phyloP scores from a whole-genome alignment of 176 grass and related monocot genomes.

The Alloteropsis semialata region DNA sequence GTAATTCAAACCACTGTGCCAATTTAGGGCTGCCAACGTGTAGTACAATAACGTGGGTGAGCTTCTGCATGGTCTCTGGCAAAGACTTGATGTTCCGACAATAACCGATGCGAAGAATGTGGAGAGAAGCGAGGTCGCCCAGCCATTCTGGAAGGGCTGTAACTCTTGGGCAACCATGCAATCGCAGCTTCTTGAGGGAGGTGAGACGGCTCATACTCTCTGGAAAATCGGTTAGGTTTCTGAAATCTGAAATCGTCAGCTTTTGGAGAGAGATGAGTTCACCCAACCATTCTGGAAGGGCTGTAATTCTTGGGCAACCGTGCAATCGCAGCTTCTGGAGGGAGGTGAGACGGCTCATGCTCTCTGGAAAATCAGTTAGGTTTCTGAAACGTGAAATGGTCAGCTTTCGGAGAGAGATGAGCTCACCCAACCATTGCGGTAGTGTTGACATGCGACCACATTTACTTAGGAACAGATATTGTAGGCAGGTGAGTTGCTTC shows the following conservation, averaged over 20 bases:
- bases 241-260: no score
- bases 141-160: background rate
- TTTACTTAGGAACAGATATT: no score
- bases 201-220: background rate
- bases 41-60: no score
- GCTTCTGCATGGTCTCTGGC: background rate
- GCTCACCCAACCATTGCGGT: no score
- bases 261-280: no score
- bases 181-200: rapidly evolving
- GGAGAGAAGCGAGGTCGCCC: background rate
- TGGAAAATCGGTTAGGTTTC: no score
- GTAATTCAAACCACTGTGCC: background rate
- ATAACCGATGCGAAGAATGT: rapidly evolving
- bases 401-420: no score
- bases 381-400: no score
- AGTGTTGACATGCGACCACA: no score
- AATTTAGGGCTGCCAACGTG: background rate
- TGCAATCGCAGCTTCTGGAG: rapidly evolving
- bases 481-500: no score
- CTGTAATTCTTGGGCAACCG: background rate
- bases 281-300: background rate
- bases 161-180: background rate
- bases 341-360: background rate
- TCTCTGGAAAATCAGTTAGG: no score
- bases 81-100: background rate